Conservation (phyloP, 2,329 filamentous ascomycete genomes). For the Cladosporium sp. region DNA sequence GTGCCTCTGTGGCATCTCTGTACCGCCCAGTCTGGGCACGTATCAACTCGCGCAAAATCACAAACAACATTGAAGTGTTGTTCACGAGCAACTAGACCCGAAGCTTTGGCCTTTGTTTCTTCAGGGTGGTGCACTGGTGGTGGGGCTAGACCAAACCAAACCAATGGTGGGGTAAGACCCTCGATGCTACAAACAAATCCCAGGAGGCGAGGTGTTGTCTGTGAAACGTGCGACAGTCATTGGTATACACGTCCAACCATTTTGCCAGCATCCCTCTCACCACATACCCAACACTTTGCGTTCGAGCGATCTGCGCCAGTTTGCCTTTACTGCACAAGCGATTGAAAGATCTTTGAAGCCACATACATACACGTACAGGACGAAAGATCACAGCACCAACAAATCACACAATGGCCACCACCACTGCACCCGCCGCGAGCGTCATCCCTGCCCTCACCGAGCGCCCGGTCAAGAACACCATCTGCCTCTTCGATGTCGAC, state of each 20-base stretch:
- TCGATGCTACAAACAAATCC: background rate
- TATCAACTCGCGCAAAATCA: too few relatives aligned
- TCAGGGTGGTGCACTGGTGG: background rate
- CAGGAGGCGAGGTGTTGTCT: conserved; percentile 10
- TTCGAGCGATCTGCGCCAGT: background rate
- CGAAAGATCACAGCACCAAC: background rate
- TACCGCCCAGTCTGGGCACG: too few relatives aligned
- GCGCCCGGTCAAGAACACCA: conserved; percentile 86
- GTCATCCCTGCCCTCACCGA: conserved; percentile 72
- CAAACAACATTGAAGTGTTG: too few relatives aligned
- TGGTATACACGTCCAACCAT: background rate
- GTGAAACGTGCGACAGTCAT: background rate
- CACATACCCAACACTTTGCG: background rate
- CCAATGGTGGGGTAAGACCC: conserved; percentile 1
- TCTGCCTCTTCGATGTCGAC: conserved; percentile 95
- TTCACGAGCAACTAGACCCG: too few relatives aligned
- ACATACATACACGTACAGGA: background rate
- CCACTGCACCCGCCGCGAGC: conserved; percentile 37
- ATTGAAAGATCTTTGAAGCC: background rate
- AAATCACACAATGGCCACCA: conserved; percentile 22
- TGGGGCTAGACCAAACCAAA: conserved; percentile 7
- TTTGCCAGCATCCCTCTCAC: background rate
- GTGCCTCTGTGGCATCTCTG: too few relatives aligned
- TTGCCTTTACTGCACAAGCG: background rate
- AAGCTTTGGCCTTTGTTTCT: too few relatives aligned